Evolutionary conservation across 2,329 filamentous ascomycete genomes (phyloP).

Genomic region (Cercospora sp.): DNA sequence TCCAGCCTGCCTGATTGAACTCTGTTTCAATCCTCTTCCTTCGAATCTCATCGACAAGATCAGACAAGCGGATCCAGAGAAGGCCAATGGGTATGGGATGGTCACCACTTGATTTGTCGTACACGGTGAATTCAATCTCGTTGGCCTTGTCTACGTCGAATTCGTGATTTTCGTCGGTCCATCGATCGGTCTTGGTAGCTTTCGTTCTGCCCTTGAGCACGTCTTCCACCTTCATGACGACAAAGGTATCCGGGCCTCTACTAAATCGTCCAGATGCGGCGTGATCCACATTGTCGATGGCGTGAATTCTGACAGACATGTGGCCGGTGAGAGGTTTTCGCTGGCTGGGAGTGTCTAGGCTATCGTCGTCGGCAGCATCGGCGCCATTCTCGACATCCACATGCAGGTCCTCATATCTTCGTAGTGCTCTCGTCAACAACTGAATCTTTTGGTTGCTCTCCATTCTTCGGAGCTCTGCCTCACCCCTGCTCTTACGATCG

Average conservation of each 20-base stretch:
- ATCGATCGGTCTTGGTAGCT: slow-evolving; percentile 80
- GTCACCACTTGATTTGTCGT: slow-evolving; percentile 81
- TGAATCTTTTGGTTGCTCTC: slow-evolving; percentile 99
- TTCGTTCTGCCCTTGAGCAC: slow-evolving; percentile 84
- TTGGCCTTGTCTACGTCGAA: slow-evolving; percentile 98
- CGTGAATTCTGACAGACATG: slow-evolving; percentile 79
- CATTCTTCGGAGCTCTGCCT: slow-evolving; percentile 83
- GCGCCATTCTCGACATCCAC: slow-evolving; percentile 66
- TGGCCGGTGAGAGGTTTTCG: slow-evolving; percentile 94
- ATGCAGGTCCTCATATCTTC: slow-evolving; percentile 95
- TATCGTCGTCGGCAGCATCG: slow-evolving; percentile 74
- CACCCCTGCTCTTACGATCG: slow-evolving; percentile 89
- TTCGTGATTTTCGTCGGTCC: slow-evolving; percentile 87
- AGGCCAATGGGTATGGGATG: slow-evolving; percentile 90
- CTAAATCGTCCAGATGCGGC: slow-evolving; percentile 79
- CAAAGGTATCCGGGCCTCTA: slow-evolving; percentile 88
- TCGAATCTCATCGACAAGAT: slow-evolving; percentile 96
- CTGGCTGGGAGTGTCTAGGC: slow-evolving; percentile 90
- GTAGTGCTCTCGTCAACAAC: slow-evolving; percentile 89
- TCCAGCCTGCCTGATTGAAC: slow-evolving; percentile 92
- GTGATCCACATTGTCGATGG: slow-evolving; percentile 93
- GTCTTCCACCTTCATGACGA: slow-evolving; percentile 96
- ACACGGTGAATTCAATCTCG: slow-evolving; percentile 95
- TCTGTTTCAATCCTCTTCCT: slow-evolving; percentile 96
- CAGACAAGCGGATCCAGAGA: slow-evolving; percentile 94